Base-by-base conservation (phyloP, 2,329 filamentous ascomycete genomes). In the Colletotrichum sidae region DNA sequence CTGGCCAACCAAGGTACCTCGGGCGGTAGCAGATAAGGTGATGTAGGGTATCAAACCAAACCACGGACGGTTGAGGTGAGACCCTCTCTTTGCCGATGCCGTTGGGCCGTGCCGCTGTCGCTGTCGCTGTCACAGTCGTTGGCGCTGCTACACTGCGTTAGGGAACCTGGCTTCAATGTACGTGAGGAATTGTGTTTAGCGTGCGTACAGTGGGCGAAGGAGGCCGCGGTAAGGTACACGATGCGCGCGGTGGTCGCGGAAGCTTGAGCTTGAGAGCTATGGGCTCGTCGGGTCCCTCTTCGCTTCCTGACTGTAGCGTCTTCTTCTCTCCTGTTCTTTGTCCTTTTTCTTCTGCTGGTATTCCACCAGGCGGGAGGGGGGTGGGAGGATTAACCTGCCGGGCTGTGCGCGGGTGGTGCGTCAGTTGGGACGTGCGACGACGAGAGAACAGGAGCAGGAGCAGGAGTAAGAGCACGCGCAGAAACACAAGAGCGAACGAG, bases 351-450 rank as follows among this genome's bases (percentile, higher is more conserved):
- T 13, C 15, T 63, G 55, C 33, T 49, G 39, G 15, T 33, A 35
- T 50, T 55, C 25, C 52, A 56, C 4, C 49, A 33, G 46, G 35
- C 44, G 57, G 44, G 47, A n/a, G 33, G 42, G 61, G 55, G 61
- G 39, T 6, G 34, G 50, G 61, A 49, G 62, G 39, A 7, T 57
- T 65, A 58, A 25, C 25, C 15, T 41, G 62, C 46, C 46, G 46
- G 62, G 62, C 62, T 65, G 62, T 65, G 62, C 62, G 62, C 57
- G 62, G 45, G 62, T 25, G 25, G 25, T 65, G 62, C 62, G 62
- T 65, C 62, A 65, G 62, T 61, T 55, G 62, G 62, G 38, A 65
- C 62, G 62, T 65, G 62, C 62, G 57, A 61, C 62, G 52, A 60
- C 25, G 25, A 25, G 25, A 25, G 25, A 25, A 25, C 25, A 25